Conservation (phyloP, 768 basidiomycete species). For the Suillus ampliporus region DNA sequence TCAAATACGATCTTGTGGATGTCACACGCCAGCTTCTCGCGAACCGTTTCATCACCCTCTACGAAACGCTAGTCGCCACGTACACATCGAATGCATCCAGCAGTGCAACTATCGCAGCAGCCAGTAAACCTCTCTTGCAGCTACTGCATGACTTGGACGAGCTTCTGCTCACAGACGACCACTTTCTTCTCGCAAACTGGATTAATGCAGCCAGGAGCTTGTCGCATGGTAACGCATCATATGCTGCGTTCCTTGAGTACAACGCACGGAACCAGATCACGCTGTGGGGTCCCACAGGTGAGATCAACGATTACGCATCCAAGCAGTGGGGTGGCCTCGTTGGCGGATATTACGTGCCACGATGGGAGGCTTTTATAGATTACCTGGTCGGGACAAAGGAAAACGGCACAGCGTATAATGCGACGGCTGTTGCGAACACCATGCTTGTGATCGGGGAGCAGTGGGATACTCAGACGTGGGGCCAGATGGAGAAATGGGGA, state of each 20-base stretch:
- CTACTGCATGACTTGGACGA: slow-evolving; percentile 42
- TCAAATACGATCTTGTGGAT: slow-evolving; percentile 46
- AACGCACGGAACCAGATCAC: slow-evolving; percentile 49
- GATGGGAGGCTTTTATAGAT: slow-evolving; percentile 42
- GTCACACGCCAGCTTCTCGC: slow-evolving; percentile 45
- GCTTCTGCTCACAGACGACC: slow-evolving; percentile 36
- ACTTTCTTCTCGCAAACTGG: slow-evolving; percentile 44
- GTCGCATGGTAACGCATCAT: slow-evolving; percentile 35
- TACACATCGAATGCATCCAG: slow-evolving; percentile 32
- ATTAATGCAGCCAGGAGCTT: slow-evolving; percentile 39
- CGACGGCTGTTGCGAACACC: slow-evolving; percentile 22
- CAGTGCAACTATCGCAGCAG: slow-evolving; percentile 25
- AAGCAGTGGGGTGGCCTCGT: slow-evolving; percentile 50
- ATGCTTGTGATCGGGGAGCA: slow-evolving; percentile 41
- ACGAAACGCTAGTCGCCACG: slow-evolving; percentile 34
- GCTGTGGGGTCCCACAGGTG: slow-evolving; percentile 47
- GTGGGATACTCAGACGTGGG: slow-evolving; percentile 35
- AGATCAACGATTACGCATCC: slow-evolving; percentile 51
- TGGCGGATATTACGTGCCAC: slow-evolving; percentile 38
- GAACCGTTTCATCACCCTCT: slow-evolving; percentile 43
- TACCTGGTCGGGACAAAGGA: slow-evolving; percentile 38
- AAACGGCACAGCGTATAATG: slow-evolving; percentile 36
- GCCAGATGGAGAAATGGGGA: slow-evolving; percentile 17
- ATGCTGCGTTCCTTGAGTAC: slow-evolving; percentile 43
- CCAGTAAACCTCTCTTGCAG: slow-evolving; percentile 33